A percentile compares a stretch with the other conserved stretches of the same genome.
Evolutionary conservation across 495 filamentous ascomycete species (phyloP).

Genomic region (Talaromyces liani): DNA sequence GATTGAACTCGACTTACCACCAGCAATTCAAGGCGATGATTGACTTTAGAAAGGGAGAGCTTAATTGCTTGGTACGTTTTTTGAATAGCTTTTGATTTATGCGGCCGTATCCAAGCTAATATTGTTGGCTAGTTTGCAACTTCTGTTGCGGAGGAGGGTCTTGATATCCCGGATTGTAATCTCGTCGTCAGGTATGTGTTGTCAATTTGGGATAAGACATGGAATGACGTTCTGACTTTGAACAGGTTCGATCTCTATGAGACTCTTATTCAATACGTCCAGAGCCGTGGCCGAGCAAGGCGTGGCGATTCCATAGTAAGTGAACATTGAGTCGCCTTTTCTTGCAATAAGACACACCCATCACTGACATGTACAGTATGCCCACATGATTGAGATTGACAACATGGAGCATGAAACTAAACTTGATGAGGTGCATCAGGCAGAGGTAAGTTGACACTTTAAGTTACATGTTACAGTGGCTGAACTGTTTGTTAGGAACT

Average conservation of each 20-base stretch:
- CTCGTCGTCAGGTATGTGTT: conserved; percentile 56
- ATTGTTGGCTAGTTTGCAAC: conserved; percentile 55
- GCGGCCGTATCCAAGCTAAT: conserved; percentile 8
- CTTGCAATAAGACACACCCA: not conserved
- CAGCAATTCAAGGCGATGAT: conserved; percentile 70
- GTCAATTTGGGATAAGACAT: not conserved
- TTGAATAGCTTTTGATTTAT: not conserved
- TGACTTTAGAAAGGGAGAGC: conserved; percentile 68
- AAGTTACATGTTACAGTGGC: conserved; percentile 10
- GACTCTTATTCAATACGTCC: conserved; percentile 92
- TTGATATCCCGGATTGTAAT: conserved; percentile 96
- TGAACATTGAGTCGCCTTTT: not conserved
- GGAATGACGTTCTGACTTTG: conserved; percentile 4
- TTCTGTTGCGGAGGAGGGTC: conserved; percentile 87
- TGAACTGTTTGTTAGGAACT: conserved; percentile 20
- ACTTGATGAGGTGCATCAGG: conserved; percentile 47
- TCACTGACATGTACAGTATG: conserved; percentile 41
- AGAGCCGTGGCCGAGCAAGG: conserved; percentile 86
- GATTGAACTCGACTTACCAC: conserved; percentile 56
- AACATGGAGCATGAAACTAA: conserved; percentile 53
- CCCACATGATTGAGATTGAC: conserved; percentile 69
- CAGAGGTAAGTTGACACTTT: conserved; percentile 27
- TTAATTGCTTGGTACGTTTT: conserved; percentile 66
- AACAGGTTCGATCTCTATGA: conserved; percentile 78
- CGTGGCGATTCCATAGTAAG: conserved; percentile 55